Percentiles rank a stretch among this genome's conserved stretches.
Evolutionary conservation across 2,329 filamentous ascomycete species (phyloP).

Genomic region (Calonectria ilicicola): DNA sequence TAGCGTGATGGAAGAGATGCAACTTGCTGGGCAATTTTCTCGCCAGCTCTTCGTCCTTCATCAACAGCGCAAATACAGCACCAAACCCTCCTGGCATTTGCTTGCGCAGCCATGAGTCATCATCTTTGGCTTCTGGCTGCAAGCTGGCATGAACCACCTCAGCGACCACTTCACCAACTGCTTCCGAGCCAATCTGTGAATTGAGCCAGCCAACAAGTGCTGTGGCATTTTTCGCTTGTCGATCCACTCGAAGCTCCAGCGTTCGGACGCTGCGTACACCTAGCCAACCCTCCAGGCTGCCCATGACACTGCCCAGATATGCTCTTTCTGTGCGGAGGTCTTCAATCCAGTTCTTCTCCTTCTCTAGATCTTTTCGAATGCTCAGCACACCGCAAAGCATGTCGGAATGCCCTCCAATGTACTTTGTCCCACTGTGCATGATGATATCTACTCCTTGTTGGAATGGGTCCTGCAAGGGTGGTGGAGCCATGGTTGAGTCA

Average conservation of each 20-base stretch:
- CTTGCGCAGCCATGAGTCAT: conserved; percentile 77
- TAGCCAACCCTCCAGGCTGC: conserved; percentile 89
- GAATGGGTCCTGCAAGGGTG: conserved; percentile 87
- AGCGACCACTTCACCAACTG: conserved; percentile 64
- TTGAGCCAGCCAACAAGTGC: conserved; percentile 74
- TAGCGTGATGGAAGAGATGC: conserved; percentile 90
- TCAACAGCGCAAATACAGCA: conserved; percentile 83
- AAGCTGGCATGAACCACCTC: conserved; percentile 82
- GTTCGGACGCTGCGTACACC: conserved; percentile 80
- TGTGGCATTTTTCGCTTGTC: conserved; percentile 79
- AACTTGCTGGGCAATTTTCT: conserved; percentile 81
- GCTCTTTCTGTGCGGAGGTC: conserved; percentile 75
- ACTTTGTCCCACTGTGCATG: conserved; percentile 94
- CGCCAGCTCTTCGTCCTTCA: conserved; percentile 72
- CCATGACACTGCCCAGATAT: conserved; percentile 84
- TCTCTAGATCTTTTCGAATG: conserved; percentile 60
- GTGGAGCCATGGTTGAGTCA: conserved; percentile 91
- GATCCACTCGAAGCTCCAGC: conserved; percentile 82
- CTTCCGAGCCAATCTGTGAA: conserved; percentile 60
- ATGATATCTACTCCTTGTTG: conserved; percentile 82
- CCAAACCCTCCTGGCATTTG: conserved; percentile 96
- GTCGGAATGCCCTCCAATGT: conserved; percentile 92
- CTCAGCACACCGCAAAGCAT: conserved; percentile 86
- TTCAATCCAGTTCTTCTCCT: conserved; percentile 63
- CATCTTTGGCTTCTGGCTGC: conserved; percentile 71